Conservation (phyloP, 108 stramenopile genomes). For the Cylindrotheca fusiformis region DNA sequence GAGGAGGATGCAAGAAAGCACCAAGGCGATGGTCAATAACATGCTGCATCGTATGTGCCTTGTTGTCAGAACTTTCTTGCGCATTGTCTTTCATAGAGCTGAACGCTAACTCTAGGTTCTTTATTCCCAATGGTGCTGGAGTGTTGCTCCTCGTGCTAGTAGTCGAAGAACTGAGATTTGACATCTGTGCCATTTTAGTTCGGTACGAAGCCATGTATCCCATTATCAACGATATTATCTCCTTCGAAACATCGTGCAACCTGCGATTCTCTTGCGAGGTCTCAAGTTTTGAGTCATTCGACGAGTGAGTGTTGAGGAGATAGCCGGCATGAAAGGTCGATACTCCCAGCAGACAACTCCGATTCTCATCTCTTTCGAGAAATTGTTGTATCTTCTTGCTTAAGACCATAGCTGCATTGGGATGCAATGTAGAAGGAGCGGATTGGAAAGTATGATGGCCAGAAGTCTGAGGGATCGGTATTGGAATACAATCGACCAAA, state of each 20-base stretch:
- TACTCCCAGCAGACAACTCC: conserved; percentile 14
- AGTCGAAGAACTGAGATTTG: no score
- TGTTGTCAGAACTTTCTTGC: neutral
- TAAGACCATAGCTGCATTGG: neutral
- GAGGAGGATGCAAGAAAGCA: conserved; percentile 33
- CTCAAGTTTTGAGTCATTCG: neutral
- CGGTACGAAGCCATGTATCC: conserved; percentile 28
- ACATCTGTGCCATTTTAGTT: conserved; percentile 1
- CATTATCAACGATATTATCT: conserved; percentile 11
- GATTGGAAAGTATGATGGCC: conserved; percentile 34
- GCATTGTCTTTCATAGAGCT: neutral
- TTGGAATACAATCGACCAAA: conserved; percentile 57
- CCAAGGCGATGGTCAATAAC: neutral
- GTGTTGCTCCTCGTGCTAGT: no score
- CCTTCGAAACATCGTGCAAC: conserved; percentile 3
- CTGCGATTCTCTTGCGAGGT: neutral
- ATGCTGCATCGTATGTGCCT: neutral
- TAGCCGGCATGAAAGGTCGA: conserved; percentile 21
- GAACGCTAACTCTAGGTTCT: neutral
- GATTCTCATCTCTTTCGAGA: neutral
- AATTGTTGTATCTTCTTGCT: conserved; percentile 4
- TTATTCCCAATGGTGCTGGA: neutral
- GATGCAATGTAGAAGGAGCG: conserved; percentile 13
- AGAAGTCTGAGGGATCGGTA: conserved; percentile 36
- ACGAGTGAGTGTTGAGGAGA: conserved; percentile 11